These are phyloP conservation scores for Cladosporium oxysporum DNA, from an alignment of 2,329 filamentous ascomycete genomes.

Conservation along the genomic window DNA sequence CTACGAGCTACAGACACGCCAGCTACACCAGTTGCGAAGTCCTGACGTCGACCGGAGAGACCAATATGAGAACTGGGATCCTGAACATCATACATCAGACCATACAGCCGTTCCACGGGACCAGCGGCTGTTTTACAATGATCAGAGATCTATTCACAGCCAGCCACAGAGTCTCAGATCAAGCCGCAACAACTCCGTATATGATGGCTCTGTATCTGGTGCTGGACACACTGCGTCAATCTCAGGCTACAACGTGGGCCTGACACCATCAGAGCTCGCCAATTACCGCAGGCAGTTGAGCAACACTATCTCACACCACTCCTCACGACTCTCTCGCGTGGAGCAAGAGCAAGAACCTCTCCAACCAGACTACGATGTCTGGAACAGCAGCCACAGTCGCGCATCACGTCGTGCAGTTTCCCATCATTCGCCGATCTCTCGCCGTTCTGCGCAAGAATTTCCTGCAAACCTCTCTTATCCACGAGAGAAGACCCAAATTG, in stretches of 20 bases:
- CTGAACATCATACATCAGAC: neutral
- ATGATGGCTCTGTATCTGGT: neutral
- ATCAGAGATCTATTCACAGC: neutral
- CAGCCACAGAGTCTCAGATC: neutral
- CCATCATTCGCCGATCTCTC: neutral
- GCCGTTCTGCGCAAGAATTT: neutral
- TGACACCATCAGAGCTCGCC: conserved; percentile 10
- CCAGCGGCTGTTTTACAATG: neutral
- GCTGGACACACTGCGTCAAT: neutral
- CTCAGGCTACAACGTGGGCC: conserved; percentile 9
- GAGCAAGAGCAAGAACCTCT: neutral
- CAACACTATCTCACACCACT: conserved; percentile 12
- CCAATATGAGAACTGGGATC: neutral
- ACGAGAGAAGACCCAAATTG: neutral
- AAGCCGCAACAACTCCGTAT: neutral
- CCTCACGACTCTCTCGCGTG: neutral
- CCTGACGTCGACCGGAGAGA: neutral
- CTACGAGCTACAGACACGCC: neutral
- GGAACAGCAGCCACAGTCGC: conserved; percentile 12
- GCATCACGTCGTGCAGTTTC: neutral
- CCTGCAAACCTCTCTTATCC: neutral
- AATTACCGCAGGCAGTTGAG: conserved; percentile 6
- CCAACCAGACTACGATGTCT: conserved; percentile 11
- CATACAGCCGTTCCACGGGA: neutral
- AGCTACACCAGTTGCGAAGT: neutral